phyloP scores from a whole-genome alignment of 257 asterid genomes.

The Handroanthus guayacan region DNA sequence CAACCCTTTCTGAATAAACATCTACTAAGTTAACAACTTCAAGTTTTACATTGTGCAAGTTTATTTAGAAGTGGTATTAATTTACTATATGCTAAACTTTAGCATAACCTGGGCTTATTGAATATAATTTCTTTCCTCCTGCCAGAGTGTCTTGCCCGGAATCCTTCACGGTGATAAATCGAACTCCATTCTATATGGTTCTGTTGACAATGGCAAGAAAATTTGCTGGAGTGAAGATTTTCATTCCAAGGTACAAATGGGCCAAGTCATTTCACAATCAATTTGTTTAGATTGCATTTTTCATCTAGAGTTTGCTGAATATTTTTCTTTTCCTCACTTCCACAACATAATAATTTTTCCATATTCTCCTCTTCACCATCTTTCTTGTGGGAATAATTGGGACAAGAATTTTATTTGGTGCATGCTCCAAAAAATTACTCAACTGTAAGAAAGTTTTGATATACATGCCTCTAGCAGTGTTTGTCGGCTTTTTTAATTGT shows the following conservation, averaged over 20 bases:
- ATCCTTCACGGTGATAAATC: conserved; percentile 98
- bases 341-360: not conserved
- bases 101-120: conserved; percentile 3
- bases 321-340: conserved; percentile 18
- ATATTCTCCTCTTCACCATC: conserved; percentile 1
- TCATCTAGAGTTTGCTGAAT: conserved; percentile 1
- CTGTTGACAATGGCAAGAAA: conserved; percentile 97
- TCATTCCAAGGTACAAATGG: conserved; percentile 78
- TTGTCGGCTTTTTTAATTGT: conserved; percentile 10
- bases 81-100: conserved; percentile 13
- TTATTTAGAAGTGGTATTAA: conserved; percentile 1
- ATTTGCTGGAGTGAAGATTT: conserved; percentile 91
- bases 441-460: not conserved
- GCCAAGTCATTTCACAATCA: conserved; percentile 11
- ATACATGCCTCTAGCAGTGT: conserved; percentile 8
- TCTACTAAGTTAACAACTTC: not conserved
- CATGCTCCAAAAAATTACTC: conserved; percentile 4
- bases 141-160: conserved; percentile 95
- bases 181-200: conserved; percentile 91
- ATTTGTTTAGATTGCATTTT: conserved; percentile 16
- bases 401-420: not conserved
- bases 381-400: conserved; percentile 1
- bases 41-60: not conserved
- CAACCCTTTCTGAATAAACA: conserved; percentile 7
- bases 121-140: conserved; percentile 29